Evolutionary conservation across 2,329 filamentous ascomycete genomes (phyloP).

Genomic region (Torrubiella hemipterigena): DNA sequence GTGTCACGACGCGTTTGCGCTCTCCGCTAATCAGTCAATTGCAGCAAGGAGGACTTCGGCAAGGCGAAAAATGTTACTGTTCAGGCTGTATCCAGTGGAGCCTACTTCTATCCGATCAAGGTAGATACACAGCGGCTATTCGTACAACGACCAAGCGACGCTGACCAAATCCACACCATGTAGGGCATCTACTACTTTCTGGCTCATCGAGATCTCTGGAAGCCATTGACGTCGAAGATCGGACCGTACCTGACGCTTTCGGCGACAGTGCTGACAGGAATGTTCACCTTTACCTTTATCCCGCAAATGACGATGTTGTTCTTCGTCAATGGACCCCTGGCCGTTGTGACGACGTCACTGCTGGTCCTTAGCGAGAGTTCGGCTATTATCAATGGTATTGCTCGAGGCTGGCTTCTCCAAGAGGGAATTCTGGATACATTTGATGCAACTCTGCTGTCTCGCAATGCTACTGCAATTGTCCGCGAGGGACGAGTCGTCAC

Average conservation of each 20-base stretch:
- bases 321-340: conserved; percentile 74
- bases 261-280: conserved; percentile 56
- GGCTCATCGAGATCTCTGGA: conserved; percentile 43
- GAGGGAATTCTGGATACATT: conserved; percentile 83
- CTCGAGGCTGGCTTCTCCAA: conserved; percentile 63
- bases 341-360: conserved; percentile 59
- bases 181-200: conserved; percentile 51
- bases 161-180: conserved; percentile 4
- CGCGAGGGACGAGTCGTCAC: conserved; percentile 64
- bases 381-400: conserved; percentile 42
- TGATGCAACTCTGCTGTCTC: conserved; percentile 55
- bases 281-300: conserved; percentile 81
- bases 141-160: not conserved
- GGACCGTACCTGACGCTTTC: conserved; percentile 57
- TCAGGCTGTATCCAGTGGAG: conserved; percentile 61
- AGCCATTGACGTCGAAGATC: conserved; percentile 42
- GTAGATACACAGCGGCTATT: conserved; percentile 16
- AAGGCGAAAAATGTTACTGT: conserved; percentile 51
- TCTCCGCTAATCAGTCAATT: conserved; percentile 7
- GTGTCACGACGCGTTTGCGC: not conserved
- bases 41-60: conserved; percentile 57
- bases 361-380: conserved; percentile 54
- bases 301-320: conserved; percentile 76
- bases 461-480: conserved; percentile 48
- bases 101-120: conserved; percentile 80